Conservation (phyloP, 2,329 filamentous ascomycete genomes). For the Rachicladosporium sp. region DNA sequence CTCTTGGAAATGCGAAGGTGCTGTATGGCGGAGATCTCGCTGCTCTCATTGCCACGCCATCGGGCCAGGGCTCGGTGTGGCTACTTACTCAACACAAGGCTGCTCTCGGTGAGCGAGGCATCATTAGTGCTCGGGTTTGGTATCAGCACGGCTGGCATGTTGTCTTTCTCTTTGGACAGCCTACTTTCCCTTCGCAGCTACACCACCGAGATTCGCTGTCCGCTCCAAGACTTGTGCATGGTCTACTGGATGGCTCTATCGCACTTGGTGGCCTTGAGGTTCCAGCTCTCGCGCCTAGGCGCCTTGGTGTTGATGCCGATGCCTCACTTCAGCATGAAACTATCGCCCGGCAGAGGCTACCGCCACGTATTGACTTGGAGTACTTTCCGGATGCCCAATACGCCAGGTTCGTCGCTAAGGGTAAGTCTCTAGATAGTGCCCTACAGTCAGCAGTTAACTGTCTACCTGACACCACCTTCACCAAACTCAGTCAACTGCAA, state of each 20-base stretch:
- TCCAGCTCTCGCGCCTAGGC: too few relatives aligned
- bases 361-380: too few relatives aligned
- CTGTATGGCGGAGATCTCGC: conserved; percentile 1
- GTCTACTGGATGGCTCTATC: too few relatives aligned
- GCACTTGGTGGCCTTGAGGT: too few relatives aligned
- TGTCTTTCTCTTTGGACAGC: too few relatives aligned
- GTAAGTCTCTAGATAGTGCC: not conserved
- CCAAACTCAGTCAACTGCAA: not conserved
- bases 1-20: not conserved
- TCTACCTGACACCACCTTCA: conserved; percentile 2
- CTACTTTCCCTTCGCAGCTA: too few relatives aligned
- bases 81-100: conserved; percentile 8
- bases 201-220: too few relatives aligned
- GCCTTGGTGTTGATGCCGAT: too few relatives aligned
- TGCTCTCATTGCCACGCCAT: conserved; percentile 8
- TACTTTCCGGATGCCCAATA: not conserved
- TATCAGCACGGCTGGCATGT: too few relatives aligned
- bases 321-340: too few relatives aligned
- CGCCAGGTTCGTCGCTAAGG: not conserved
- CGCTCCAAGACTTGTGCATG: too few relatives aligned
- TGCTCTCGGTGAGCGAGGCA: conserved; percentile 6
- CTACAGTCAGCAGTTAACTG: not conserved
- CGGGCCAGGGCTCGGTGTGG: conserved; percentile 6
- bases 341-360: too few relatives aligned
- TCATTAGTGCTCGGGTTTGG: conserved; percentile 3